Base-by-base conservation (phyloP, 345 rosid genomes). In the Gossypium turneri region DNA sequence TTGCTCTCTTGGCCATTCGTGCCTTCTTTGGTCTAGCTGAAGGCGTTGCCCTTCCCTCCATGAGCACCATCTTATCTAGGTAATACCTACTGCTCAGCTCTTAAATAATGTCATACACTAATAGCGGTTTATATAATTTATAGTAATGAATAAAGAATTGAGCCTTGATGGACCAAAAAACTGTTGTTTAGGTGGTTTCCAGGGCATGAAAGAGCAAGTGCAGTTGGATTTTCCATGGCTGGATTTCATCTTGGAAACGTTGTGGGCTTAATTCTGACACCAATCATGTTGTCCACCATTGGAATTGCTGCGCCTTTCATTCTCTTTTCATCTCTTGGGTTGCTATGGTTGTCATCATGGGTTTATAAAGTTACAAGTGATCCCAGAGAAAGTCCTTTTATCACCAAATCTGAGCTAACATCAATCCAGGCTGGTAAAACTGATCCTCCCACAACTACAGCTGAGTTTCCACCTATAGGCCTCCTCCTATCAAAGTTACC, bases 161-260 rank as follows among this genome's bases (percentile, higher is more conserved):
- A 19, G 6, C 51, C 48, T 5, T 29, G 15, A 16, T 62, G 2
- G 72, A 25, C 34, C 7, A 13, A 29, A 53, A 13, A 29, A 53
- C 11, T 24, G 13, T 47, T 43, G 9, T 43, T 2, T 65, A 91
- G 97, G 83, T 94, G 99, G 98, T 92, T 91, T 74, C 98, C 98
- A 4, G 84, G 76, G 34, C 77, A 91, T 10, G 96, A 92, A 81
- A 82, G 99, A 70, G 97, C 99, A 29, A 90, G 86, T 81, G 98
- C 99, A 38, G 90, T 95, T 56, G 99, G 95, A 22, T 79, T 94
- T 62, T 91, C 95, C 0, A 94, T 94, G 98, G 98, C 89, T 4
- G 98, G 98, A 67, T 94, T 94, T 83, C 98, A 94, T 86, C 88
- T 92, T 2, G 98, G 98, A 53, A 94, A 92, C 45, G 98, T 94